Conservation (phyloP, 2,329 filamentous ascomycete genomes). For the Paramyrothecium roridum region DNA sequence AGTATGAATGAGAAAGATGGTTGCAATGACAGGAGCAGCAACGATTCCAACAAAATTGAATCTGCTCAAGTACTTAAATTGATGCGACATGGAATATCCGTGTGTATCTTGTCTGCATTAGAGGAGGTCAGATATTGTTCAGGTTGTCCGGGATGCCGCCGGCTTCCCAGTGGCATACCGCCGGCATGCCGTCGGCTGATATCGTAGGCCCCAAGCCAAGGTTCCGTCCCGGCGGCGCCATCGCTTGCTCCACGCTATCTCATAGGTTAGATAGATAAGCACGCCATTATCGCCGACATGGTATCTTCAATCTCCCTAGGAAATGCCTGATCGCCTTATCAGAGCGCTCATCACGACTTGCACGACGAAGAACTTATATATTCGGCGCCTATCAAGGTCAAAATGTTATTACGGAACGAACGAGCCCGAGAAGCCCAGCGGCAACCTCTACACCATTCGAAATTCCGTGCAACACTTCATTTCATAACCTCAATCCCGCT, state of each 20-base stretch:
- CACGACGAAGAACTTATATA: background rate
- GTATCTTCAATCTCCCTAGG: slow-evolving; percentile 11
- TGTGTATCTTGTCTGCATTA: too few relatives aligned
- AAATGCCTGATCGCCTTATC: background rate
- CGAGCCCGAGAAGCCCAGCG: background rate
- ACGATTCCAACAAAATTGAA: too few relatives aligned
- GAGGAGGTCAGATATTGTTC: too few relatives aligned
- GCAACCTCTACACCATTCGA: background rate
- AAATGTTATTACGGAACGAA: background rate
- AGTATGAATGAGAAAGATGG: too few relatives aligned
- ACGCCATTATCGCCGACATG: slow-evolving; percentile 20
- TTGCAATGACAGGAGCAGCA: too few relatives aligned
- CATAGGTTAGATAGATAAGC: slow-evolving; percentile 13
- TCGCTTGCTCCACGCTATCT: slow-evolving; percentile 1
- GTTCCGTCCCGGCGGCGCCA: slow-evolving; percentile 3
- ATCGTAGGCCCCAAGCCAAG: background rate
- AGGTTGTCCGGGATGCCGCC: background rate
- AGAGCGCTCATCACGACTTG: background rate
- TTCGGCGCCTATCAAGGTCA: background rate
- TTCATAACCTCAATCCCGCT: background rate
- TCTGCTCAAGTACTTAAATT: too few relatives aligned
- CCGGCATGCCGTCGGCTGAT: slow-evolving; percentile 18
- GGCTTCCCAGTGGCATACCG: slow-evolving; percentile 10
- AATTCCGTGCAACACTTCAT: background rate
- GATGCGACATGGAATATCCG: too few relatives aligned